Base-by-base conservation (phyloP, 2,329 filamentous ascomycete genomes). In the Metarhizium humberi region DNA sequence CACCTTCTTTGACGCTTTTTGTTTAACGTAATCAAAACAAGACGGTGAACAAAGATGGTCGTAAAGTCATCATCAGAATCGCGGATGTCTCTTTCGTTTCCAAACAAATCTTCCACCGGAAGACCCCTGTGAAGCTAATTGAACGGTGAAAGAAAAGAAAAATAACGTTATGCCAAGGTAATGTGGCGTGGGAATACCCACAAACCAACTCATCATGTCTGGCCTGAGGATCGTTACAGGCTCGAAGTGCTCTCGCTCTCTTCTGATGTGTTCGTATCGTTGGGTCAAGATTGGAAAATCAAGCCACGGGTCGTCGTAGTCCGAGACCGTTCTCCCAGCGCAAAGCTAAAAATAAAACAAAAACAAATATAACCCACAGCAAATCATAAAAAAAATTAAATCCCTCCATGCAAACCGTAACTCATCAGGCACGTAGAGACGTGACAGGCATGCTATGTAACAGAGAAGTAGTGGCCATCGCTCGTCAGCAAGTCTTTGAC, bases 381-480 rank as follows among this genome's bases (percentile, higher is more conserved):
- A 49, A 56, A 56, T 66, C 60, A 70, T 67, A 68, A 67, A 66
- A 57, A 55, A 57, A 64, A 63, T 69, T 64, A 71, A 68, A 68
- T 68, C 60, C 67, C 64, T 67, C 67, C 66, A 67, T 72, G 72
- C 69, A 73, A 66, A 65, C 68, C 66, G 68, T 74, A 67, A 72
- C 69, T 74, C 72, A 70, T 75, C 67, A 74, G 69, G 69, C 72
- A 68, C 73, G 67, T 71, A 68, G 65, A 68, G 69, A 66, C 69
- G 61, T 70, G 64, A 67, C 63, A 63, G 59, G 64, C 64, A 63
- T 70, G 61, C 59, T 62, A 62, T 62, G 60, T 63, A 67, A 66
- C 65, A 65, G 7, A 64, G 61, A 66, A 70, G 67, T 67, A 62
- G 62, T 62, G 65, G 61, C 56, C 67, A 57, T 72, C 67, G 63